Evolutionary conservation across 1,284 basidiomycete genomes (phyloP).

Genomic region (Naganishia sp.): DNA sequence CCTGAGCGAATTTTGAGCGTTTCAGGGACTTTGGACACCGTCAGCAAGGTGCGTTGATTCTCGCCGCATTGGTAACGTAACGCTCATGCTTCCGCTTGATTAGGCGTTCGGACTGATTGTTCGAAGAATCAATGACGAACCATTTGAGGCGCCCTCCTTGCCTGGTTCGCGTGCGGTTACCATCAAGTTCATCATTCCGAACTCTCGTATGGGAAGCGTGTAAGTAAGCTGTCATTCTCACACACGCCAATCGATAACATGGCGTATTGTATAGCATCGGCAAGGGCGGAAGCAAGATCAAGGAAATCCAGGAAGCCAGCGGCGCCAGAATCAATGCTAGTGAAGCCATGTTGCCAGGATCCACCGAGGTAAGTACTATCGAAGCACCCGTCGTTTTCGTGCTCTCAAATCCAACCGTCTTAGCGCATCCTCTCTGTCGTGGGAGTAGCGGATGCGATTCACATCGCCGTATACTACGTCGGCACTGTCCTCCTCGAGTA

Average conservation of each 20-base stretch:
- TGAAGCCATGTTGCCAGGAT: conserved; percentile 96
- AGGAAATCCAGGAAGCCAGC: conserved; percentile 98
- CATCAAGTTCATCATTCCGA: conserved; percentile 99
- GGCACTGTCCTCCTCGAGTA: conserved; percentile 95
- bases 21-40: conserved; percentile 94
- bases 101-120: conserved; percentile 99
- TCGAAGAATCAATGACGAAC: conserved; percentile 97
- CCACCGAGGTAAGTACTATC: conserved; percentile 75
- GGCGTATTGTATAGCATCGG: conserved; percentile 64
- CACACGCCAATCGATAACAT: neutral
- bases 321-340: conserved; percentile 94
- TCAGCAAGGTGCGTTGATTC: conserved; percentile 75
- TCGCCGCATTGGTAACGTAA: conserved; percentile 3
- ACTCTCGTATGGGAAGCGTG: conserved; percentile 98
- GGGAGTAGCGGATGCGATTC: conserved; percentile 98
- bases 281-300: conserved; percentile 96
- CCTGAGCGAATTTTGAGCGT: conserved; percentile 98
- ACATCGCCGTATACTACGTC: conserved; percentile 99
- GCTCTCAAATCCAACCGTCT: neutral
- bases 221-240: conserved; percentile 36
- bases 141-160: conserved; percentile 94
- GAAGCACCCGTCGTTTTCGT: neutral
- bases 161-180: conserved; percentile 97
- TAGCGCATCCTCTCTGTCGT: conserved; percentile 94
- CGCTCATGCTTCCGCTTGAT: neutral